These are phyloP conservation scores for Mucor circinelloides DNA, from an alignment of 371 early-diverging fungal species.

Conservation along the genomic window DNA sequence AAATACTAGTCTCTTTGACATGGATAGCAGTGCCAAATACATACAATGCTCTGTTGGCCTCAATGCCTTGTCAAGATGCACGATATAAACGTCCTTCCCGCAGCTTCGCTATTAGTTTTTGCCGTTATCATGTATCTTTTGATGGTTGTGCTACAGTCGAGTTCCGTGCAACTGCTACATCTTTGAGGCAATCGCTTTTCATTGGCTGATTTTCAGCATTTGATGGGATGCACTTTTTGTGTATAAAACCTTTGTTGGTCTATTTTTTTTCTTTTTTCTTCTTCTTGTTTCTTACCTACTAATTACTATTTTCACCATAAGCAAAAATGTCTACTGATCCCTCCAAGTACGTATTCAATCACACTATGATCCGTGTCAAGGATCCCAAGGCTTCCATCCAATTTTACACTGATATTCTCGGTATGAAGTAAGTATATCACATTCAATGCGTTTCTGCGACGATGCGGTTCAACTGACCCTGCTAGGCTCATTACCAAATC, in stretches of 20 bases:
- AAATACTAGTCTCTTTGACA: no score
- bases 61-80: no score
- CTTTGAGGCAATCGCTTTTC: no score
- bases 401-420: constrained; percentile 79
- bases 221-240: no score
- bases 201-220: no score
- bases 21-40: no score
- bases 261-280: background rate
- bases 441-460: background rate
- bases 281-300: background rate
- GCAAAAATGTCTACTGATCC: constrained; percentile 35
- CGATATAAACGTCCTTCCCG: no score
- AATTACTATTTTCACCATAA: background rate
- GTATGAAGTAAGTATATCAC: constrained; percentile 73
- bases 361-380: constrained; percentile 86
- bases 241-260: background rate
- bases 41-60: no score
- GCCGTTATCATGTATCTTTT: no score
- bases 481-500: constrained; percentile 57
- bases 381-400: constrained; percentile 76
- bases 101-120: no score
- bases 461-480: background rate
- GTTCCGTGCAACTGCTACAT: no score
- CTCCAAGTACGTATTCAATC: constrained; percentile 60
- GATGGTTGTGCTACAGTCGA: no score